phyloP scores from a whole-genome alignment of 805 yeast genomes.

The Hanseniaspora thailandica region DNA sequence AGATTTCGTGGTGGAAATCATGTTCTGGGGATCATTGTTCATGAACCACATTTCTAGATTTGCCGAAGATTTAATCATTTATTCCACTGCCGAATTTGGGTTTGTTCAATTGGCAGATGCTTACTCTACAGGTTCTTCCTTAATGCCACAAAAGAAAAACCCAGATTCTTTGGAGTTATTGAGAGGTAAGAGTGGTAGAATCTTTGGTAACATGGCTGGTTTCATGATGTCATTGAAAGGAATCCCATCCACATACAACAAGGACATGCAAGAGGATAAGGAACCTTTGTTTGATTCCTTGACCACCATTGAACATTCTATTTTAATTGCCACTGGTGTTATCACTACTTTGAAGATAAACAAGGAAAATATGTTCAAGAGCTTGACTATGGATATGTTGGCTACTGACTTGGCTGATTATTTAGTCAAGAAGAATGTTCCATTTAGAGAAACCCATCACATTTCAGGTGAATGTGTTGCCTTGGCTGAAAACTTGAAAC shows the following conservation, averaged over 20 bases:
- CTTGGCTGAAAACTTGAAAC: conserved; percentile 62
- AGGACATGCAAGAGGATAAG: conserved; percentile 98
- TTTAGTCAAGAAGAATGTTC: conserved; percentile 93
- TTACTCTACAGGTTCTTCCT: conserved; percentile 93
- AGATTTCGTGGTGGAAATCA: conserved; percentile 88
- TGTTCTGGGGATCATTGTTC: conserved; percentile 90
- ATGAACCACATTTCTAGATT: conserved; percentile 93
- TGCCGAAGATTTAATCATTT: conserved; percentile 87
- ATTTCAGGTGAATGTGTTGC: conserved; percentile 97
- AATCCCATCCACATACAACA: conserved; percentile 95
- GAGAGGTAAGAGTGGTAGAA: conserved; percentile 96
- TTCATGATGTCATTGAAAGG: conserved; percentile 93
- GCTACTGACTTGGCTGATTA: conserved; percentile 98
- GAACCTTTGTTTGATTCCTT: conserved; percentile 93
- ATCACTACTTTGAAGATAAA: conserved; percentile 72
- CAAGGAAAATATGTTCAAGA: conserved; percentile 64
- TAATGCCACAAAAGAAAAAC: conserved; percentile 98
- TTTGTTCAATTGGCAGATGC: conserved; percentile 91
- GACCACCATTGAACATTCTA: conserved; percentile 84
- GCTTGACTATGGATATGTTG: conserved; percentile 96
- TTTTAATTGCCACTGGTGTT: conserved; percentile 91
- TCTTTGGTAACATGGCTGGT: conserved; percentile 88
- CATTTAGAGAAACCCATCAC: conserved; percentile 98
- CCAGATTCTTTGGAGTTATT: conserved; percentile 91
- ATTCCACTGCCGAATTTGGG: conserved; percentile 96